phyloP scores from a whole-genome alignment of 2,329 filamentous ascomycete genomes.

The Sporothrix inflata region DNA sequence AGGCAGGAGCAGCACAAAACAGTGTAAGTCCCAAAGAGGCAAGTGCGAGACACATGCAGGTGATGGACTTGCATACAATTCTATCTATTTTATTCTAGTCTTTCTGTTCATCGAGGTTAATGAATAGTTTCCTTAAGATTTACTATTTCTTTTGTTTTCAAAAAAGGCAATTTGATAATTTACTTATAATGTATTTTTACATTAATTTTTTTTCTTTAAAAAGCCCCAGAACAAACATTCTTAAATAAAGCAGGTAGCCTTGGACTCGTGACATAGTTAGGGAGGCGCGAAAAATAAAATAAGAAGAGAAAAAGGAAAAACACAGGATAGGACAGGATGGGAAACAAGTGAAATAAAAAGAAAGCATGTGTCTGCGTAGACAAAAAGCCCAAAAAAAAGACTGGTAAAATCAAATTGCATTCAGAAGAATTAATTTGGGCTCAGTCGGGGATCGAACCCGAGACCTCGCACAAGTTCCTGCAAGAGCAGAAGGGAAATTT shows the following conservation, averaged over 20 bases:
- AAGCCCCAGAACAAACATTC: no score
- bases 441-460: slow-evolving; percentile 36
- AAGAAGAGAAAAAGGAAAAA: background rate
- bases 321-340: no score
- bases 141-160: no score
- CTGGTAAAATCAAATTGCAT: background rate
- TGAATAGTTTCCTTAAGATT: background rate
- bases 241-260: no score
- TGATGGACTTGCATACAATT: background rate
- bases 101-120: background rate
- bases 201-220: no score
- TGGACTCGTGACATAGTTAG: no score
- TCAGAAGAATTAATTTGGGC: slow-evolving; percentile 26
- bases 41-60: background rate
- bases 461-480: slow-evolving; percentile 35
- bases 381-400: background rate
- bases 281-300: background rate
- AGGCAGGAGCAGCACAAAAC: background rate
- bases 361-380: background rate
- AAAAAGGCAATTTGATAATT: no score
- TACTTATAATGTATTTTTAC: no score
- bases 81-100: no score
- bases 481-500: slow-evolving; percentile 32
- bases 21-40: slow-evolving; percentile 25
- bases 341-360: background rate